These are phyloP conservation scores for Lyophyllum atratum DNA, from an alignment of 768 basidiomycete genomes.

Conservation along the genomic window DNA sequence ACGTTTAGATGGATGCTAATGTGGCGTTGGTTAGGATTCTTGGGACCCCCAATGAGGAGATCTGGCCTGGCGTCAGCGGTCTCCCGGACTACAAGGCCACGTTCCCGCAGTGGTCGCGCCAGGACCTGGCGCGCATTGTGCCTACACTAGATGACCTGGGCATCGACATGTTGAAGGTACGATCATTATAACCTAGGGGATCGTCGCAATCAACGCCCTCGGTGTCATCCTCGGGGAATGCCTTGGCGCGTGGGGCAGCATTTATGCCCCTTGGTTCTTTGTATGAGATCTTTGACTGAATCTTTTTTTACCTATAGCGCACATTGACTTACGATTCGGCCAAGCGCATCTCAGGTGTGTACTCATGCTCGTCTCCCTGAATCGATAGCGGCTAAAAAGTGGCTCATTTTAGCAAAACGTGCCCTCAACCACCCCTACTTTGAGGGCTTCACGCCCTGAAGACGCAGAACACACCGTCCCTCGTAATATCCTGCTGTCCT, in stretches of 20 bases:
- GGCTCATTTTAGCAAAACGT: slow-evolving; percentile 57
- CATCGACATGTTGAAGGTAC: slow-evolving; percentile 77
- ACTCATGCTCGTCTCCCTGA: background rate
- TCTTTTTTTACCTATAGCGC: slow-evolving; percentile 36
- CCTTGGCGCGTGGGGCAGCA: background rate
- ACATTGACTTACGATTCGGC: slow-evolving; percentile 87
- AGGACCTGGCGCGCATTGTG: slow-evolving; percentile 69
- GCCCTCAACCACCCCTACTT: slow-evolving; percentile 54
- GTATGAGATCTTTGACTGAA: background rate
- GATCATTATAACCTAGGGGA: background rate
- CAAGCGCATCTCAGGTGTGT: slow-evolving; percentile 87
- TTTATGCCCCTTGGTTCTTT: background rate
- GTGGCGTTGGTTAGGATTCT: slow-evolving; percentile 60
- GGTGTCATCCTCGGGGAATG: background rate
- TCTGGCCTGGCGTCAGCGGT: slow-evolving; percentile 87
- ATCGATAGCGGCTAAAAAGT: slow-evolving; percentile 35
- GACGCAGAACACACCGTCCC: background rate
- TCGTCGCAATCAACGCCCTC: background rate
- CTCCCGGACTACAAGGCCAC: slow-evolving; percentile 95
- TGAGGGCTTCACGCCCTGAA: slow-evolving; percentile 37
- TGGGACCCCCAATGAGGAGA: slow-evolving; percentile 89
- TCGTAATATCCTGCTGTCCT: slow-evolving; percentile 10
- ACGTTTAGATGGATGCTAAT: background rate
- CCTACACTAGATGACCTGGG: slow-evolving; percentile 74
- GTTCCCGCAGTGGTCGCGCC: slow-evolving; percentile 92